Conservation (phyloP, 2,329 filamentous ascomycete species). For the Xylariaceae sp. region DNA sequence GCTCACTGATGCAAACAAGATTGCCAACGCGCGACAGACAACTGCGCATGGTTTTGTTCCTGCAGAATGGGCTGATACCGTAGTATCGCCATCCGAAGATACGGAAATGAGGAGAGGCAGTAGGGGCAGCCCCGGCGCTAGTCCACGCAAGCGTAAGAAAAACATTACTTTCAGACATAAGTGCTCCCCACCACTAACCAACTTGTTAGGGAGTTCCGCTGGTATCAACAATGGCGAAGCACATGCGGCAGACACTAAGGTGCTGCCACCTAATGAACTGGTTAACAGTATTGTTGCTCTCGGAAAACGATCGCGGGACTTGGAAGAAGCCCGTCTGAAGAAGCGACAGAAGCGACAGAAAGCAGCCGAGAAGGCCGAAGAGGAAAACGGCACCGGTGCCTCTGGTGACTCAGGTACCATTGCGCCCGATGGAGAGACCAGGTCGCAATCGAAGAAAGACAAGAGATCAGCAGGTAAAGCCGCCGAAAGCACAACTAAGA, state of each 20-base stretch:
- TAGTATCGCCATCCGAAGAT: slow-evolving; percentile 41
- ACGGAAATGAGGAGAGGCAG: slow-evolving; percentile 35
- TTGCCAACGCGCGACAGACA: slow-evolving; percentile 66
- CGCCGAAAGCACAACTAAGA: slow-evolving; percentile 66
- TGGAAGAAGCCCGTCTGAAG: slow-evolving; percentile 65
- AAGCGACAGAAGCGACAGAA: slow-evolving; percentile 58
- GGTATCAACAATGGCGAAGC: slow-evolving; percentile 36
- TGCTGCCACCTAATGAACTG: slow-evolving; percentile 46
- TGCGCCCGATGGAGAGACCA: slow-evolving; percentile 54
- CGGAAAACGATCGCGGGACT: slow-evolving; percentile 61
- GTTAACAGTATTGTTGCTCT: slow-evolving; percentile 53
- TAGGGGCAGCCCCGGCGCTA: slow-evolving; percentile 50
- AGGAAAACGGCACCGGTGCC: slow-evolving; percentile 50
- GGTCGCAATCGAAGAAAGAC: slow-evolving; percentile 82
- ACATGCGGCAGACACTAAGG: slow-evolving; percentile 44
- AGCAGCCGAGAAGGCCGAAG: slow-evolving; percentile 46
- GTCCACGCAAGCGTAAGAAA: slow-evolving; percentile 55
- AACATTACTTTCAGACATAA: slow-evolving; percentile 5
- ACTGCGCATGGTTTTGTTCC: slow-evolving; percentile 77
- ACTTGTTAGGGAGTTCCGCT: slow-evolving; percentile 36
- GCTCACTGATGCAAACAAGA: slow-evolving; percentile 67
- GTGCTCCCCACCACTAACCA: slow-evolving; percentile 33
- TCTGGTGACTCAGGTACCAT: slow-evolving; percentile 57
- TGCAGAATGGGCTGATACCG: slow-evolving; percentile 68
- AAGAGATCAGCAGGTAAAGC: slow-evolving; percentile 69